Conservation (phyloP, 805 yeast genomes). For the Ascoidea rubescens region DNA sequence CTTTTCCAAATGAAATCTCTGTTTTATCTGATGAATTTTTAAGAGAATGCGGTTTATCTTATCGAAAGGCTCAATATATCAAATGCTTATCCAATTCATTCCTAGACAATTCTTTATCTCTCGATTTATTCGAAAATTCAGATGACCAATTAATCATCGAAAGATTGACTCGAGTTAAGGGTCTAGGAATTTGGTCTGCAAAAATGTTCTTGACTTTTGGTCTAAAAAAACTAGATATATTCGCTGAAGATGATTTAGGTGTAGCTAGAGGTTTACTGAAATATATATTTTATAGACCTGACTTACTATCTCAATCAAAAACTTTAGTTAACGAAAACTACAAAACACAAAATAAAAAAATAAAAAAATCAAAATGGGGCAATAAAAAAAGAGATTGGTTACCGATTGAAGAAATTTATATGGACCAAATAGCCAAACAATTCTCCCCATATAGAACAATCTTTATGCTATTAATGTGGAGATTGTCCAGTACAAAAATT, state of each 20-base stretch:
- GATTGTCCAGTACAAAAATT: conserved; percentile 43
- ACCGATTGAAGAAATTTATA: conserved; percentile 46
- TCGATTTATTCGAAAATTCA: conserved; percentile 22
- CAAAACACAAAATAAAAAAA: conserved; percentile 23
- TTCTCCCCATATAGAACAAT: conserved; percentile 57
- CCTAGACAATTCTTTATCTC: conserved; percentile 16
- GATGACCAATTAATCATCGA: conserved; percentile 32
- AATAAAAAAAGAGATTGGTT: conserved; percentile 47
- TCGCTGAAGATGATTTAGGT: conserved; percentile 72
- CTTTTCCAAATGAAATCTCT: conserved; percentile 37
- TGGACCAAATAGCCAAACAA: conserved; percentile 37
- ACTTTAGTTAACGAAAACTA: conserved; percentile 21
- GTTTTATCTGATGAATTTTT: conserved; percentile 30
- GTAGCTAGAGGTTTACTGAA: conserved; percentile 67
- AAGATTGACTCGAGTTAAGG: conserved; percentile 42
- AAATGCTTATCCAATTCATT: conserved; percentile 41
- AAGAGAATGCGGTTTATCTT: conserved; percentile 54
- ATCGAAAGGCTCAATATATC: conserved; percentile 51
- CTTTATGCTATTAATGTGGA: conserved; percentile 65
- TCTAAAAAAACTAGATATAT: conserved; percentile 50
- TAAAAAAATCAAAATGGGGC: conserved; percentile 19
- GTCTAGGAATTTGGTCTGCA: conserved; percentile 79
- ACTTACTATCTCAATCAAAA: conserved; percentile 30
- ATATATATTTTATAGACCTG: conserved; percentile 43
- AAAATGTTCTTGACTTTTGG: conserved; percentile 76